Base-by-base conservation (phyloP, 352 stramenopile genomes). In the Blastocystis sp. region DNA sequence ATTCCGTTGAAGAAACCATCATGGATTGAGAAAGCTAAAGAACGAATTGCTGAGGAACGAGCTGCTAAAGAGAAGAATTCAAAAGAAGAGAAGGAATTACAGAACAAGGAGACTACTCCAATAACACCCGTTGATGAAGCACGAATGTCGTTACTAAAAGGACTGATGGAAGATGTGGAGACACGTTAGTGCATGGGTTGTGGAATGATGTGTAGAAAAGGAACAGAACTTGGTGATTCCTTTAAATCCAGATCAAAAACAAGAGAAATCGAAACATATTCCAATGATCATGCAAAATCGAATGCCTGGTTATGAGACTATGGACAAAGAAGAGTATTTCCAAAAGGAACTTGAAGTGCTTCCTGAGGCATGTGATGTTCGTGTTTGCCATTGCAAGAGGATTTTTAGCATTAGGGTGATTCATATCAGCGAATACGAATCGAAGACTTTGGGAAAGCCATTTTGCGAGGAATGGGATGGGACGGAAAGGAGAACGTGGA, bases 401-500 rank as follows among this genome's bases (percentile, higher is more conserved):
- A n/a, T 32, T 32, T 32, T 61, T 7, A 61, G 19, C 2, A 61
- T n/a, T 89, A 93, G 61, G 94, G 91, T 52, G 90, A 94, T 4
- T 91, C 91, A 39, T 97, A 97, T 88, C 88, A 92, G n/a, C 69
- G 83, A 6, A 91, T 98, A 42, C 93, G 94, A 0, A 93, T 98
- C 65, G 90, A 93, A 57, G 94, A 97, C 69, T 98, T 98, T 91
- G 96, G 96, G 19, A 93, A 92, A 2, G 96, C 95, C 27, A 90
- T 98, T 89, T 90, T 98, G 9, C 91, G 95, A 19, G 96, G 96
- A 14, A 98, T 98, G 96, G 96, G 96, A 71, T 98, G 96, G 96
- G 95, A 88, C 9, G 95, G 95, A 49, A 89, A 93, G 27, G 67
- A 90, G 21, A 90, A 92, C 19, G 86, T 89, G 0, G 89, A 92